These are phyloP conservation scores for Saussurea involucrata DNA, from an alignment of 129 eudicot genomes.

Conservation along the genomic window DNA sequence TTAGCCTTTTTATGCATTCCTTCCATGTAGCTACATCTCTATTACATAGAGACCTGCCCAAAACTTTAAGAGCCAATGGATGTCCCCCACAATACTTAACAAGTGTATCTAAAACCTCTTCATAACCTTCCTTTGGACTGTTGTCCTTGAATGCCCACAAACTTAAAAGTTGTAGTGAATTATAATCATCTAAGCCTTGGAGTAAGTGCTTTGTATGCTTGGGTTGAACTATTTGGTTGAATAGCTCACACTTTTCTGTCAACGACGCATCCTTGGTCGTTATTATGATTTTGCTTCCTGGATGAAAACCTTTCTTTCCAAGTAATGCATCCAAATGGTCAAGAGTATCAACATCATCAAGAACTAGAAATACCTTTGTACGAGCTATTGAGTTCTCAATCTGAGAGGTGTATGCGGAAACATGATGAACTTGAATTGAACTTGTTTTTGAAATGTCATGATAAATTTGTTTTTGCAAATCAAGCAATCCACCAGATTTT, in stretches of 20 bases:
- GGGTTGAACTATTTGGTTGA: not conserved
- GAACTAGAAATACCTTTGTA: constrained; percentile 22
- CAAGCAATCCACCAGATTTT: constrained; percentile 8
- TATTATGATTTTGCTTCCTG: constrained; percentile 33
- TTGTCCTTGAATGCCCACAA: constrained; percentile 31
- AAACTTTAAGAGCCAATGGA: constrained; percentile 30
- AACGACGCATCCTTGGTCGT: constrained; percentile 21
- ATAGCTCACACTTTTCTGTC: not conserved
- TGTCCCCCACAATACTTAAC: constrained; percentile 19
- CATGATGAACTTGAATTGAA: not conserved
- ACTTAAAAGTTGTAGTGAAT: constrained; percentile 27
- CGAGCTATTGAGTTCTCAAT: constrained; percentile 6
- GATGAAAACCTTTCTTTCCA: not conserved
- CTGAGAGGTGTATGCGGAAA: constrained; percentile 2
- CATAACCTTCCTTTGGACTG: constrained; percentile 10
- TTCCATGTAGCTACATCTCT: constrained; percentile 19
- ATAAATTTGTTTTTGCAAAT: constrained; percentile 29
- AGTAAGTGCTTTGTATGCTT: constrained; percentile 4
- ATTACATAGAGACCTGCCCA: constrained; percentile 24
- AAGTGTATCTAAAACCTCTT: not conserved
- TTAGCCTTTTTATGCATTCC: constrained; percentile 4
- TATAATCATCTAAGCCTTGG: not conserved
- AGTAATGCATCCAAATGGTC: not conserved
- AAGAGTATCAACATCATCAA: constrained; percentile 13
- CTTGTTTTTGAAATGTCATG: constrained; percentile 6